phyloP scores from a whole-genome alignment of 2,329 filamentous ascomycete species.

The Corynespora cassiicola region DNA sequence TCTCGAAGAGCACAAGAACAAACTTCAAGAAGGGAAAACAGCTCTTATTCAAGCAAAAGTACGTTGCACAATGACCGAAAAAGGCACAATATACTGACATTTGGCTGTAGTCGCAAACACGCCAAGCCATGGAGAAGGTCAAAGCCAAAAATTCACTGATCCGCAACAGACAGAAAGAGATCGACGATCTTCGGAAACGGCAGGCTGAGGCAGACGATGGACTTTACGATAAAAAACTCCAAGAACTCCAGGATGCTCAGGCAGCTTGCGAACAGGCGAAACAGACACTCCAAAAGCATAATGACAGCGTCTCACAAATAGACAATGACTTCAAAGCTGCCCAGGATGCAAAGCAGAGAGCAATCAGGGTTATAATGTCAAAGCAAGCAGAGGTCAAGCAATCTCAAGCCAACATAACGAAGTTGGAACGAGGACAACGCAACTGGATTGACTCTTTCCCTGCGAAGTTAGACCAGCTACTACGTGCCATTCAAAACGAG shows the following conservation, averaged over 20 bases:
- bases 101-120: slow-evolving; percentile 41
- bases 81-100: too few species aligned
- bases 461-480: slow-evolving; percentile 65
- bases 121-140: slow-evolving; percentile 67
- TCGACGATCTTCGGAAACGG: slow-evolving; percentile 64
- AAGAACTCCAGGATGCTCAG: slow-evolving; percentile 66
- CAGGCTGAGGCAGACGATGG: slow-evolving; percentile 71
- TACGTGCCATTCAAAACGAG: slow-evolving; percentile 74
- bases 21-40: slow-evolving; percentile 52
- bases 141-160: slow-evolving; percentile 58
- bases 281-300: slow-evolving; percentile 50
- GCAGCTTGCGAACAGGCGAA: slow-evolving; percentile 55
- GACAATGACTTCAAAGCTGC: slow-evolving; percentile 44
- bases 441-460: slow-evolving; percentile 68
- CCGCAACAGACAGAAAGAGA: slow-evolving; percentile 50
- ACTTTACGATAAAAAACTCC: slow-evolving; percentile 66
- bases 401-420: slow-evolving; percentile 58
- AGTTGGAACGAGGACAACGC: slow-evolving; percentile 62
- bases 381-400: slow-evolving; percentile 34
- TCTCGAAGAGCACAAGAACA: slow-evolving; percentile 57
- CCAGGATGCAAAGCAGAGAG: slow-evolving; percentile 22
- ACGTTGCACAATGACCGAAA: slow-evolving; percentile 17
- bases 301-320: slow-evolving; percentile 40
- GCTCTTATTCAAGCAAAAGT: slow-evolving; percentile 44
- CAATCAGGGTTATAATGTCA: too few species aligned